Evolutionary conservation across 2,329 filamentous ascomycete species (phyloP).

Genomic region (Colletotrichum sp.): DNA sequence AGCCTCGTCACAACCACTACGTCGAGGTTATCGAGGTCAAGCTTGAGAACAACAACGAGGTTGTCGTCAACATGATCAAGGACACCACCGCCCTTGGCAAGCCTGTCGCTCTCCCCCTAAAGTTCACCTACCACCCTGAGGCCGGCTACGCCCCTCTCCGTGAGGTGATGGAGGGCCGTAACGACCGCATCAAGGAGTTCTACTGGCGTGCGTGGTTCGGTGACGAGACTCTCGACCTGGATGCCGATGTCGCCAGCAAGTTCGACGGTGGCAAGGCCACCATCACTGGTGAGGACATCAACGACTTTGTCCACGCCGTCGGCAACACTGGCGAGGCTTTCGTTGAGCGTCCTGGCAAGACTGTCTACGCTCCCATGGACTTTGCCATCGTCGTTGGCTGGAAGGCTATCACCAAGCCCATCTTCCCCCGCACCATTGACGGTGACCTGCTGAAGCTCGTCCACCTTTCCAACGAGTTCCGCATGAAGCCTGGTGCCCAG

Average conservation of each 20-base stretch:
- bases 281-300: conserved; percentile 91
- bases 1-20: conserved; percentile 84
- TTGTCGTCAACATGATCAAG: conserved; percentile 90
- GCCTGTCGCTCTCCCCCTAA: conserved; percentile 82
- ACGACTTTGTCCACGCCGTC: conserved; percentile 98
- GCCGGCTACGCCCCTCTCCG: conserved; percentile 96
- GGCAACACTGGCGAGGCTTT: conserved; percentile 98
- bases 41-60: conserved; percentile 76
- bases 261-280: conserved; percentile 90
- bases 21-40: conserved; percentile 88
- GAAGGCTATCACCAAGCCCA: conserved; percentile 99
- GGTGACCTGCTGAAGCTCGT: conserved; percentile 96
- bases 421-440: conserved; percentile 96
- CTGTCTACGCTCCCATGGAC: conserved; percentile 96
- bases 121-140: conserved; percentile 94
- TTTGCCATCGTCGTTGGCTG: conserved; percentile 98
- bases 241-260: conserved; percentile 81
- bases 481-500: conserved; percentile 95
- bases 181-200: conserved; percentile 98
- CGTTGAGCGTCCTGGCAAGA: conserved; percentile 92
- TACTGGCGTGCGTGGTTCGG: conserved; percentile 99
- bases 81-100: conserved; percentile 85
- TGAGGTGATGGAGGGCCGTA: conserved; percentile 94
- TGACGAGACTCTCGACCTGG: conserved; percentile 80
- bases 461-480: conserved; percentile 96